These are phyloP conservation scores for Climacium dendroides DNA, from an alignment of 225 moss, liverwort and hornwort genomes.

Conservation along the genomic window DNA sequence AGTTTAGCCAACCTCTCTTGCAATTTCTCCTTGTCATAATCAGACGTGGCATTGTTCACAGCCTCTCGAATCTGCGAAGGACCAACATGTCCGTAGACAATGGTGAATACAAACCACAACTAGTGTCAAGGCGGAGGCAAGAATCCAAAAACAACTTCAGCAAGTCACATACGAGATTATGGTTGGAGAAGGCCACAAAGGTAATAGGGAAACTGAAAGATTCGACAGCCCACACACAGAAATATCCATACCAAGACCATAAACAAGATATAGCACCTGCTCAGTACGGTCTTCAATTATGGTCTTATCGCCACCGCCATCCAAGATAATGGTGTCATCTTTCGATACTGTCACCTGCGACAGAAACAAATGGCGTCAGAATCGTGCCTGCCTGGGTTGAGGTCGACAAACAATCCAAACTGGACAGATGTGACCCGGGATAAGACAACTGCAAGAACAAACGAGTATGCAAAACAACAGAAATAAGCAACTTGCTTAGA, in stretches of 20 bases:
- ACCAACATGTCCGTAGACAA: not conserved
- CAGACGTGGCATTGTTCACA: conserved; percentile 64
- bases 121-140: not conserved
- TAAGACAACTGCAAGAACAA: not conserved
- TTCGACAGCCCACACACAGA: not conserved
- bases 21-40: conserved; percentile 93
- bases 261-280: conserved; percentile 19
- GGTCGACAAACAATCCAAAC: not conserved
- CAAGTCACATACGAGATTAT: not conserved
- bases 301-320: conserved; percentile 74
- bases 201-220: not conserved
- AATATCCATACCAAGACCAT: not conserved
- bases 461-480: no score
- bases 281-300: conserved; percentile 73
- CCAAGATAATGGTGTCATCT: conserved; percentile 87
- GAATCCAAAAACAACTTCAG: not conserved
- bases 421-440: not conserved
- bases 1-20: conserved; percentile 90
- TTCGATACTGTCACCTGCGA: conserved; percentile 57
- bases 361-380: not conserved
- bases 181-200: not conserved
- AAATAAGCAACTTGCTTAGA: not conserved
- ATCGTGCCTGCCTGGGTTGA: not conserved
- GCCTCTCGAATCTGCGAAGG: conserved; percentile 68
- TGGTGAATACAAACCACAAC: not conserved